Evolutionary conservation across 192 early-diverging fungal genomes (phyloP), one percentile per base, ranked within the genome.

Genomic region (Glomus cerebriforme): DNA sequence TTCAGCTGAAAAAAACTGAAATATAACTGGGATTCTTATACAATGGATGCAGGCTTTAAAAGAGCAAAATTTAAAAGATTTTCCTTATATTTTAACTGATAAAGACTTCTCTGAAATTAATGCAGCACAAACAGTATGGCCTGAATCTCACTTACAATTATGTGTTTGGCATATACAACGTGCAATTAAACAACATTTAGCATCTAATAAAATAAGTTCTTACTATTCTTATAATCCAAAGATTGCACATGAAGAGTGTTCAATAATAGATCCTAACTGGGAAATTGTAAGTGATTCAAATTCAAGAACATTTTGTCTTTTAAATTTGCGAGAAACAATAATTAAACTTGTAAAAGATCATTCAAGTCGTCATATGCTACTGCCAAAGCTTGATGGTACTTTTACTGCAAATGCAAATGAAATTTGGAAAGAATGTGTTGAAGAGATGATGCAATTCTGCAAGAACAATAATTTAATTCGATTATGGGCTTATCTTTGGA

Each of bases 91-190:
- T 32, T 34, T 67, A 19, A 67, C 19, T 12, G 65, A 67, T 26
- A 73, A 73, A 58, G 7, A 49, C 26, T 73, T 73, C 49, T 49
- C 24, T 2, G 7, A 73, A 49, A 73, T 73, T 3, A 73, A 73
- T 73, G 71, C 22, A 73, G 26, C 26, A 1, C 6, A 26, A 73
- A 54, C 0, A 47, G 43, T 73, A 29, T 73, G 47, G 12, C 47
- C 71, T 26, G n/a, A 73, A 27, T n/a, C 71, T 0, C n/a, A 47
- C 7, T 9, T 73, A 17, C 24, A 73, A 47, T 58, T 73, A 54
- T 58, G 43, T 26, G 1, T 27, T 26, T 73, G n/a, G 47, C 47
- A 73, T 73, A n/a, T 1, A 69, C 3, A 13, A 13, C 7, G 7
- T 2, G 67, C 67, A 0, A 69, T 69, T 19, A 43, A 39, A 1